A percentile compares a stretch with the other conserved stretches of the same genome.
phyloP scores from a whole-genome alignment of 1,284 basidiomycete species.

The Ceratobasidium sp. region DNA sequence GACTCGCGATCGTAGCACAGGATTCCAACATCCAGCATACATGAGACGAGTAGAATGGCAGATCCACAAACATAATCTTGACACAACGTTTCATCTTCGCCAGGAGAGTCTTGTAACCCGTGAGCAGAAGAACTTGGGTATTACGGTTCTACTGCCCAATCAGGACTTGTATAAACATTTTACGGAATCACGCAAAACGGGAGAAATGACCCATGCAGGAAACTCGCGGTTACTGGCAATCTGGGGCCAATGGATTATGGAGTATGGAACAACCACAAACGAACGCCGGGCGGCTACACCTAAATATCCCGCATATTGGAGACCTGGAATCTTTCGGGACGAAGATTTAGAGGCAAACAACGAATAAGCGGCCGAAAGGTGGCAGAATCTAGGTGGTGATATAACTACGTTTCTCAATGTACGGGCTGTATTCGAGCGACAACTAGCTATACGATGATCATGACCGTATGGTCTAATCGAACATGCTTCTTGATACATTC shows the following conservation, averaged over 20 bases:
- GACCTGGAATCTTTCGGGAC: neutral
- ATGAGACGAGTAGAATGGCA: neutral
- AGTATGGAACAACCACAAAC: neutral
- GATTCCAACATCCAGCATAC: neutral
- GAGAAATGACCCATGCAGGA: neutral
- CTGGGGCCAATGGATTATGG: constrained; percentile 1
- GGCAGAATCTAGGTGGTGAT: neutral
- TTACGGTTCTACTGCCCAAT: neutral
- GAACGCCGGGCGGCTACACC: neutral
- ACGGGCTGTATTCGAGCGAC: no score
- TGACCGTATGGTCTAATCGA: no score
- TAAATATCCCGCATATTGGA: neutral
- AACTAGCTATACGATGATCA: no score
- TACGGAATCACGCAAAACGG: neutral
- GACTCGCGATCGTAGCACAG: neutral
- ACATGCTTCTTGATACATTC: no score
- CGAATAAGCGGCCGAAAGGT: no score
- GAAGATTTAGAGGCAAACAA: no score
- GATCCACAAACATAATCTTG: neutral
- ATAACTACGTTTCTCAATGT: neutral
- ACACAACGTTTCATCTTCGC: neutral
- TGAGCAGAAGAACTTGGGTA: neutral
- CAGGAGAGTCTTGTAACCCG: neutral
- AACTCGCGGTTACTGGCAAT: neutral
- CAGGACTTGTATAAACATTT: neutral